A percentile compares a stretch with the other conserved stretches of the same genome.
These are phyloP conservation scores for Ramaria rubella DNA, from an alignment of 768 basidiomycete genomes.

Conservation along the genomic window DNA sequence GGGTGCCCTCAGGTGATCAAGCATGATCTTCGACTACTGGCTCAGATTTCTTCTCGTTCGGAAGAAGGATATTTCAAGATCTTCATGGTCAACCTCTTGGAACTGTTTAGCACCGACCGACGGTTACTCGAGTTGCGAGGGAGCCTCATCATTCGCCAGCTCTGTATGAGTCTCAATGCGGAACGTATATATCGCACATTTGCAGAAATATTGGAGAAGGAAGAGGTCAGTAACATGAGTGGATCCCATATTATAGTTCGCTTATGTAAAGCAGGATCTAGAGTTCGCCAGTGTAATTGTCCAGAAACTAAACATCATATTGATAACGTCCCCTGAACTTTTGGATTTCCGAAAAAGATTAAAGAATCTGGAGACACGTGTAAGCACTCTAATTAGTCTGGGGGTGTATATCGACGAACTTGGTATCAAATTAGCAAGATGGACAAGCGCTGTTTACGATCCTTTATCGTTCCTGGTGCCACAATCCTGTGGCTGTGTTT, in stretches of 20 bases:
- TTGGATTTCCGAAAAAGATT: slow-evolving; percentile 88
- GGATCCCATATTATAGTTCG: not conserved
- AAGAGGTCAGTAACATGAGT: slow-evolving; percentile 58
- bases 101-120: slow-evolving; percentile 92
- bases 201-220: slow-evolving; percentile 96
- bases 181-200: slow-evolving; percentile 94
- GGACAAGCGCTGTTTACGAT: slow-evolving; percentile 93
- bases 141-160: slow-evolving; percentile 90
- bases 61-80: slow-evolving; percentile 93
- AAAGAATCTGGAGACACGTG: slow-evolving; percentile 89
- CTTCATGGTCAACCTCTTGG: slow-evolving; percentile 92
- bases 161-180: slow-evolving; percentile 90
- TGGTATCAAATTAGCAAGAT: slow-evolving; percentile 58
- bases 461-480: slow-evolving; percentile 96
- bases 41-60: slow-evolving; percentile 93
- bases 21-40: slow-evolving; percentile 89
- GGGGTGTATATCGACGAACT: not conserved
- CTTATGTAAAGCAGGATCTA: slow-evolving; percentile 56
- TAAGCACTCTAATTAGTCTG: slow-evolving; percentile 30
- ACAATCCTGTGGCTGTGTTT: slow-evolving; percentile 95
- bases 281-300: slow-evolving; percentile 98
- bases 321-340: slow-evolving; percentile 95
- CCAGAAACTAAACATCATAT: slow-evolving; percentile 92
- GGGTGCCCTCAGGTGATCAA: slow-evolving; percentile 69
- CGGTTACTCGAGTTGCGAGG: slow-evolving; percentile 85